These are phyloP conservation scores for Verbascum thapsus DNA, from an alignment of 257 asterid genomes.

Conservation along the genomic window DNA sequence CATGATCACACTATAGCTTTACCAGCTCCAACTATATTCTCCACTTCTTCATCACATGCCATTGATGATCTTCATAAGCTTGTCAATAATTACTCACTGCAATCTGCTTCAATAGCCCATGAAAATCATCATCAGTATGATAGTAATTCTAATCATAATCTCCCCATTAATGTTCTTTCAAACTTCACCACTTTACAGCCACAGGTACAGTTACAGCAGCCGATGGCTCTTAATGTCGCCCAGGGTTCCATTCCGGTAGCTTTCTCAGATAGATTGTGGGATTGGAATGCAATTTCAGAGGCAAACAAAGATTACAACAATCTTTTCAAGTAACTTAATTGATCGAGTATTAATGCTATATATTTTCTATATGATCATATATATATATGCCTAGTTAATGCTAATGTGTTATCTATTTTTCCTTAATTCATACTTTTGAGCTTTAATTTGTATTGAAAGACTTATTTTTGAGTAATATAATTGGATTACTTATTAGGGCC, in stretches of 20 bases:
- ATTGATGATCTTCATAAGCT: slow-evolving; percentile 76
- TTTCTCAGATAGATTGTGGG: slow-evolving; percentile 77
- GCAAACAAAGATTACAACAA: slow-evolving; percentile 44
- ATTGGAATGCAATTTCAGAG: slow-evolving; percentile 61
- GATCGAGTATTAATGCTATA: background rate
- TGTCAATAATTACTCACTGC: slow-evolving; percentile 48
- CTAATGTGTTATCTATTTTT: slow-evolving; percentile 11
- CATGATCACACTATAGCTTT: slow-evolving; percentile 15
- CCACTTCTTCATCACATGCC: slow-evolving; percentile 33
- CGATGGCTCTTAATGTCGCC: slow-evolving; percentile 28
- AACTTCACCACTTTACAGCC: slow-evolving; percentile 40
- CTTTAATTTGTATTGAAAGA: slow-evolving; percentile 1
- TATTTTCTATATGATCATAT: background rate
- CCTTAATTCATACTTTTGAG: background rate
- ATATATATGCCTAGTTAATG: slow-evolving; percentile 6
- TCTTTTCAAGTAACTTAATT: slow-evolving; percentile 43
- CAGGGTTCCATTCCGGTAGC: slow-evolving; percentile 45
- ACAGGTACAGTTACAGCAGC: slow-evolving; percentile 20
- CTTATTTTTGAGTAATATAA: slow-evolving; percentile 9
- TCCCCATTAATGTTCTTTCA: slow-evolving; percentile 37
- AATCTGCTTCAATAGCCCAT: slow-evolving; percentile 25
- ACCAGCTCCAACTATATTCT: slow-evolving; percentile 27
- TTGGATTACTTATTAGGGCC: slow-evolving; percentile 19
- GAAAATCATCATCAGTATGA: slow-evolving; percentile 29
- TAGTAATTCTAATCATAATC: slow-evolving; percentile 25